phyloP scores from a whole-genome alignment of 2,329 filamentous ascomycete species.

The Talaromyces verruculosus region DNA sequence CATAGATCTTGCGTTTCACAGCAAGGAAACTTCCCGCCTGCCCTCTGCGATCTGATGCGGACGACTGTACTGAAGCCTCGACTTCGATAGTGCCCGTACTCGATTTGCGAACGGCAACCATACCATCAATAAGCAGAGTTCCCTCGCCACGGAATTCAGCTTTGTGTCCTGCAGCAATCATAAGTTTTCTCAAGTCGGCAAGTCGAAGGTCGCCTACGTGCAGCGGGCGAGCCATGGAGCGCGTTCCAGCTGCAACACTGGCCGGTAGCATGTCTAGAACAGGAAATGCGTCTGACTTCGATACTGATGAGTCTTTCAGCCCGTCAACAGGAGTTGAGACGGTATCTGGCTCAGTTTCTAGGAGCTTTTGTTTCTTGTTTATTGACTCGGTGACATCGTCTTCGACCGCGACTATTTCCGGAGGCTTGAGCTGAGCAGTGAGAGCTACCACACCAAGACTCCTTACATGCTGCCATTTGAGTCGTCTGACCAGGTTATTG shows the following conservation, averaged over 20 bases:
- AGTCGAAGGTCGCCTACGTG: conserved; percentile 92
- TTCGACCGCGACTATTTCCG: conserved; percentile 37
- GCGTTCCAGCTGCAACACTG: conserved; percentile 67
- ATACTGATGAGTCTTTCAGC: conserved; percentile 26
- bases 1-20: conserved; percentile 88
- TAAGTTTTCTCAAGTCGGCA: conserved; percentile 79
- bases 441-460: conserved; percentile 90
- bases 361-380: conserved; percentile 54
- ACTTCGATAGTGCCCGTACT: conserved; percentile 84
- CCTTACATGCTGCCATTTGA: conserved; percentile 93
- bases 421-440: conserved; percentile 67
- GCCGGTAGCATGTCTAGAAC: conserved; percentile 61
- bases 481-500: conserved; percentile 75
- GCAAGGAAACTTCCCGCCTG: conserved; percentile 74
- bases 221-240: conserved; percentile 78
- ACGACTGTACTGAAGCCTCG: conserved; percentile 67
- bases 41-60: conserved; percentile 42
- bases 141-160: conserved; percentile 94
- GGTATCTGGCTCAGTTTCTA: conserved; percentile 48
- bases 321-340: conserved; percentile 28
- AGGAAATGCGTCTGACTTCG: conserved; percentile 43
- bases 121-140: conserved; percentile 82
- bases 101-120: conserved; percentile 84
- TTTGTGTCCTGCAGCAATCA: conserved; percentile 77
- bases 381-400: conserved; percentile 40